Conservation (phyloP, 106 monocot genomes). For the Acorus calamus region DNA sequence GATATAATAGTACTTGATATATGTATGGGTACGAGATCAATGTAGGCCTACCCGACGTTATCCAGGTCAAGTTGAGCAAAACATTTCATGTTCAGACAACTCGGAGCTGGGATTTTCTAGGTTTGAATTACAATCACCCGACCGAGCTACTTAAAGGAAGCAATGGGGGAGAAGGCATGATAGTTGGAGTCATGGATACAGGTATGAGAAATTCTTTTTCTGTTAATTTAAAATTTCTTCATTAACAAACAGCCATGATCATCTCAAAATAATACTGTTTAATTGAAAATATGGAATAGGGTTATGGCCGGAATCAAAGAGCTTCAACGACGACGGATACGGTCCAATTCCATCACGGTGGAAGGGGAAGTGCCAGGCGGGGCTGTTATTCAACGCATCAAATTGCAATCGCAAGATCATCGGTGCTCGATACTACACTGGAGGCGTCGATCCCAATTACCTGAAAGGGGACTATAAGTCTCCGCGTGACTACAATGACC, state of each 20-base stretch:
- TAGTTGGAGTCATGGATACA: constrained; percentile 9
- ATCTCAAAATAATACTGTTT: no score
- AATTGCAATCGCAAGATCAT: constrained; percentile 34
- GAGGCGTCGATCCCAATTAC: not conserved
- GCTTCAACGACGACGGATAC: constrained; percentile 18
- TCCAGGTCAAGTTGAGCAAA: not conserved
- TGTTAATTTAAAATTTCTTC: no score
- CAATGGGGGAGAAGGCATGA: constrained; percentile 1
- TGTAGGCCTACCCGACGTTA: not conserved
- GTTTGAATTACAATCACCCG: not conserved
- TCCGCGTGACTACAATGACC: constrained; percentile 19
- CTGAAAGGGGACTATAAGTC: constrained; percentile 21
- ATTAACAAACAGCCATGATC: no score
- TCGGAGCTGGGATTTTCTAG: constrained; percentile 8
- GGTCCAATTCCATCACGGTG: constrained; percentile 20
- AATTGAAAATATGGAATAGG: constrained; percentile 5
- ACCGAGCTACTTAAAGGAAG: not conserved
- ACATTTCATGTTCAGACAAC: not conserved
- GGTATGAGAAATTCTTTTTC: not conserved
- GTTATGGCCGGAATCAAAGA: constrained; percentile 36
- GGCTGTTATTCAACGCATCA: constrained; percentile 6
- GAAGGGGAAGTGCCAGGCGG: constrained; percentile 27
- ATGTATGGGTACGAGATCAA: no score
- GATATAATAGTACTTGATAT: no score
- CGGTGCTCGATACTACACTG: constrained; percentile 27